Evolutionary conservation across 2,329 filamentous ascomycete genomes (phyloP), one percentile per base, ranked within the genome.

Genomic region (Tolypocladium ovalisporum): DNA sequence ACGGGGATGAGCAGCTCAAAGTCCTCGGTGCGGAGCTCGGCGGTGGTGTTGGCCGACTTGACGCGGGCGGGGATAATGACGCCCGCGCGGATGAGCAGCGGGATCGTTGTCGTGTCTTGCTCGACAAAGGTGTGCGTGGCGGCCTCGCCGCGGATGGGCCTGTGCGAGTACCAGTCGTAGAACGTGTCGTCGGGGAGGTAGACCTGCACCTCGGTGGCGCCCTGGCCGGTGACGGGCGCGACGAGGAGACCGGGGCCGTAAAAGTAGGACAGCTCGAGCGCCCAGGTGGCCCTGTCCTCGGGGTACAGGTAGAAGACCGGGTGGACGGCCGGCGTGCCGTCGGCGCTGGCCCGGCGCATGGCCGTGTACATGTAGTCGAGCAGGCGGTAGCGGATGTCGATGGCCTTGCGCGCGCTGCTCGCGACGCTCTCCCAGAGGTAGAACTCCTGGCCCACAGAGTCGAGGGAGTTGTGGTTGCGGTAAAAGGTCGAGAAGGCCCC

Each of bases 281-380:
- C 70, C 58, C 75, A 79, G 0, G 77, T 76, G 36, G 69, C 71
- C 34, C 67, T 62, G 61, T 82, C 79, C 22, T 68, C 42, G 3
- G 78, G 88, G 67, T 91, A 92, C 34, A 83, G 67, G 74, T 85
- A 93, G 72, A 88, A 90, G 57, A 91, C 70, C 0, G 89, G 88
- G 63, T 83, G 84, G 56, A 90, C 73, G 61, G 85, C 75, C 0
- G 89, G 87, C 1, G 78, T 79, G 37, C 89, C 89, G 29, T 79
- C 79, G 22, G 75, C 65, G 35, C 77, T 79, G 67, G 89, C 81
- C 57, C 74, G 71, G 66, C 85, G 76, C 63, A 90, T 76, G 0
- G 84, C 82, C 1, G 88, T 91, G 75, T 93, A 92, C 59, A 89
- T 78, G 72, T 92, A 92, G 65, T 91, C 88, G n/a, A 93, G 76